Evolutionary conservation across 495 filamentous ascomycete species (phyloP).

Genomic region (Neurospora sp.): DNA sequence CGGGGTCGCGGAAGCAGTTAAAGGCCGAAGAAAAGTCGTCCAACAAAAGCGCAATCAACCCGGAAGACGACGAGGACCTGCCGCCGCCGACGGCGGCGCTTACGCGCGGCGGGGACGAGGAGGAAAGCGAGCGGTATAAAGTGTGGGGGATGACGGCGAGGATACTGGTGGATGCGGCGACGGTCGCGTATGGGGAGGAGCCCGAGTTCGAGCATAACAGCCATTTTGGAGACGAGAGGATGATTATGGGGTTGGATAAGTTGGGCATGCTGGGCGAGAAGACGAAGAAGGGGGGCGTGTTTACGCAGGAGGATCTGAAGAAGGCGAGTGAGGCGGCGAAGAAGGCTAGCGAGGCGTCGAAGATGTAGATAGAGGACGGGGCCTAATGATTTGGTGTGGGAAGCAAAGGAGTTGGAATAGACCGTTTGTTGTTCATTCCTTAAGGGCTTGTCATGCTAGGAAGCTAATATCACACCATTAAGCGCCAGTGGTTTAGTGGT

Average conservation of each 20-base stretch:
- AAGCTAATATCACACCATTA: background rate
- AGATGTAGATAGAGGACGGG: slow-evolving; percentile 29
- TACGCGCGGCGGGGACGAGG: slow-evolving; percentile 21
- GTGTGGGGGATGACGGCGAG: slow-evolving; percentile 91
- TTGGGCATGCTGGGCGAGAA: slow-evolving; percentile 51
- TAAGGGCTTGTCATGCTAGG: background rate
- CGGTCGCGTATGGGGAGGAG: slow-evolving; percentile 67
- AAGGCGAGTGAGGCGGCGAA: slow-evolving; percentile 27
- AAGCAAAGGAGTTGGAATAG: background rate
- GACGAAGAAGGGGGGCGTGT: slow-evolving; percentile 39
- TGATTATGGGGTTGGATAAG: slow-evolving; percentile 52
- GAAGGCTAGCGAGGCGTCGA: slow-evolving; percentile 10
- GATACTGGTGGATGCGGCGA: slow-evolving; percentile 76
- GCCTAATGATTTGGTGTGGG: background rate
- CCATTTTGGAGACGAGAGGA: slow-evolving; percentile 70
- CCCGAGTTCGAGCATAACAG: slow-evolving; percentile 76
- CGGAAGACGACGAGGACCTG: slow-evolving; percentile 1
- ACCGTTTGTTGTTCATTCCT: background rate
- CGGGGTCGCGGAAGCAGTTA: slow-evolving; percentile 20
- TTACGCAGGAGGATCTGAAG: slow-evolving; percentile 49
- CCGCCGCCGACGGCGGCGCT: slow-evolving; percentile 9
- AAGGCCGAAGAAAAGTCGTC: background rate
- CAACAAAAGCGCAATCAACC: background rate
- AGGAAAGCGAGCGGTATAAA: slow-evolving; percentile 49
- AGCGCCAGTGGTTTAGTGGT: background rate